Conservation (phyloP, 2,329 filamentous ascomycete species). For the Colletotrichum sp. region DNA sequence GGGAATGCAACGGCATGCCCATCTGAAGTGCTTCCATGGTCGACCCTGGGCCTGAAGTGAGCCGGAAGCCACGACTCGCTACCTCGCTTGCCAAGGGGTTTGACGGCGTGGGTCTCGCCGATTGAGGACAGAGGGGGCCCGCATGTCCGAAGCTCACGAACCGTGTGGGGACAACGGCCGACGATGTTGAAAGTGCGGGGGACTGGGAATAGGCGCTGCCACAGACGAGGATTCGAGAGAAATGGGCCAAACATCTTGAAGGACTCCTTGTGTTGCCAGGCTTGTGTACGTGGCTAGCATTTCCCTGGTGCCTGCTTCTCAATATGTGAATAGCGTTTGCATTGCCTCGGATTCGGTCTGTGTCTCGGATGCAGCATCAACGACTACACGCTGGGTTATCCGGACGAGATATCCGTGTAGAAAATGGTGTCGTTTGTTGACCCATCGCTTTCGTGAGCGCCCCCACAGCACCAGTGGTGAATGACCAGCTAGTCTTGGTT, state of each 20-base stretch:
- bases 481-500: not conserved
- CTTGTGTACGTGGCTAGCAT: not conserved
- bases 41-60: not conserved
- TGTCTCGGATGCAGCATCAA: not conserved
- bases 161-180: not conserved
- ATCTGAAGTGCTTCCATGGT: not conserved
- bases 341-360: not conserved
- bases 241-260: not conserved
- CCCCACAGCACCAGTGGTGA: no score
- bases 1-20: slow-evolving; percentile 1
- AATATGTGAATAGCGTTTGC: not conserved
- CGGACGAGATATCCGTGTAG: not conserved
- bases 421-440: not conserved
- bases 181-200: not conserved
- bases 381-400: not conserved
- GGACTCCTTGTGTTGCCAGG: not conserved
- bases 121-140: not conserved
- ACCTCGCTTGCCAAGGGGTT: not conserved
- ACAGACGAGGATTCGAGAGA: not conserved
- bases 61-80: not conserved
- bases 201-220: not conserved
- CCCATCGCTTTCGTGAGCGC: not conserved
- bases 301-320: not conserved
- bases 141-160: not conserved
- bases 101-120: not conserved